These are phyloP conservation scores for Coemansia javaensis DNA, from an alignment of 192 early-diverging fungal species.

Conservation along the genomic window DNA sequence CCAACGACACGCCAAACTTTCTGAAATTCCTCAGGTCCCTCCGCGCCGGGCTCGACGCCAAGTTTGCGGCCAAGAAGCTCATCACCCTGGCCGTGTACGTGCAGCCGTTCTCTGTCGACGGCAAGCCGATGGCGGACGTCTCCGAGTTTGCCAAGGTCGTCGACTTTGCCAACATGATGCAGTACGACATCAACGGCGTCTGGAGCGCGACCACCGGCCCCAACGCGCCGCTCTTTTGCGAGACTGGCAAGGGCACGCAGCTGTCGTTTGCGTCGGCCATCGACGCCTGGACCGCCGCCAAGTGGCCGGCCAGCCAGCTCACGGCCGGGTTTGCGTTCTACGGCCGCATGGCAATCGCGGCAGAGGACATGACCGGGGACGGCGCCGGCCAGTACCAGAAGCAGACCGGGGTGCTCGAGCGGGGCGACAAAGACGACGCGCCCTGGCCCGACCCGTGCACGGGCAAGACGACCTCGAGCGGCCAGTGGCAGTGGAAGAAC, in stretches of 20 bases:
- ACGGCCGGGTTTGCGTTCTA: constrained; percentile 66
- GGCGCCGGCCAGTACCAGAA: constrained; percentile 44
- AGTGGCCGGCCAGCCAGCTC: constrained; percentile 58
- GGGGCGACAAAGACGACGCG: constrained; percentile 54
- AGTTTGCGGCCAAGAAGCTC: constrained; percentile 44
- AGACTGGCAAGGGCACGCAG: constrained; percentile 25
- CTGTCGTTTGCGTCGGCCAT: constrained; percentile 50
- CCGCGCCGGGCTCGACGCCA: constrained; percentile 19
- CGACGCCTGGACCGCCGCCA: constrained; percentile 52
- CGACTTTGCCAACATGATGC: constrained; percentile 66
- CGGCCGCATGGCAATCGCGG: constrained; percentile 50
- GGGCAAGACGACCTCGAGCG: constrained; percentile 44
- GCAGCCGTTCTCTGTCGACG: constrained; percentile 53
- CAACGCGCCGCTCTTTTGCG: constrained; percentile 56
- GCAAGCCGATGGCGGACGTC: constrained; percentile 50
- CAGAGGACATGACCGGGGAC: constrained; percentile 50
- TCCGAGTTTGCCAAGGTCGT: constrained; percentile 59
- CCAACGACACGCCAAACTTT: constrained; percentile 64
- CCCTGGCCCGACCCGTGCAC: constrained; percentile 53
- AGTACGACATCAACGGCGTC: too few species aligned
- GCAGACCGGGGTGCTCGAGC: constrained; percentile 23
- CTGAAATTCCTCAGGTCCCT: constrained; percentile 57
- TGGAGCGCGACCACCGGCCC: constrained; percentile 57
- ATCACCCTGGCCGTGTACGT: constrained; percentile 63
- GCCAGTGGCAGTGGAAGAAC: constrained; percentile 63